phyloP scores from a whole-genome alignment of 257 asterid species.

The Catharanthus roseus region DNA sequence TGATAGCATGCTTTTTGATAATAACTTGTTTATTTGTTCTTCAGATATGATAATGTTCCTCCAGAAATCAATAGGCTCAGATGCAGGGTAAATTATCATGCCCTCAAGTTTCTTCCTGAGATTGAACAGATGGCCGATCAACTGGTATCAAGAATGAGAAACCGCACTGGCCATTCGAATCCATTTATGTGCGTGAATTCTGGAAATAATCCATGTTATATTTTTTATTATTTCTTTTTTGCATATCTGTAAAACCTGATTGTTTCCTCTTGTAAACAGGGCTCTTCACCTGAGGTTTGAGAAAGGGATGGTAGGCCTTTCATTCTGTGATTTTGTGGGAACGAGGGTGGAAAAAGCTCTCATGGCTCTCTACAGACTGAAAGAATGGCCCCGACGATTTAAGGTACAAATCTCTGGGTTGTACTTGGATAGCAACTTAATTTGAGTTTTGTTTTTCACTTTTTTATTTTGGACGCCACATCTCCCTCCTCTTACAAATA shows the following conservation, averaged over 20 bases:
- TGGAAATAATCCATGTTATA: slow-evolving; percentile 10
- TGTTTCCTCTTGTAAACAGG: slow-evolving; percentile 41
- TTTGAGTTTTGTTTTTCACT: too few species aligned
- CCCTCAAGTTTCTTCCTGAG: slow-evolving; percentile 91
- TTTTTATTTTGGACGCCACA: too few species aligned
- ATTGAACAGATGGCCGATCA: slow-evolving; percentile 93
- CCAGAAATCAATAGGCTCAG: slow-evolving; percentile 92
- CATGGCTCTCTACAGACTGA: slow-evolving; percentile 82
- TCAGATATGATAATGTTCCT: slow-evolving; percentile 96
- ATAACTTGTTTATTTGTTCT: slow-evolving; percentile 11
- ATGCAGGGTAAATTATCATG: slow-evolving; percentile 98
- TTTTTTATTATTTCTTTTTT: slow-evolving; percentile 9
- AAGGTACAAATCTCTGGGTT: slow-evolving; percentile 61
- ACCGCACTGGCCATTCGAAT: slow-evolving; percentile 77
- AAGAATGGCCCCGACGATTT: slow-evolving; percentile 99
- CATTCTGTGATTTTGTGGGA: slow-evolving; percentile 98
- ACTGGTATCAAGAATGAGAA: slow-evolving; percentile 95
- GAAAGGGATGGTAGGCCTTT: slow-evolving; percentile 99
- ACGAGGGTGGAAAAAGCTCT: slow-evolving; percentile 85
- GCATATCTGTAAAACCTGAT: slow-evolving; percentile 7
- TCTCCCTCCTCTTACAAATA: too few species aligned
- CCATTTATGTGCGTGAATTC: slow-evolving; percentile 83
- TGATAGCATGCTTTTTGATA: not conserved
- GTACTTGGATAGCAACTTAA: too few species aligned
- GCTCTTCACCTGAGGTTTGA: slow-evolving; percentile 98